Conservation (phyloP, 108 stramenopile genomes). For the Aurantiochytrium sp. region DNA sequence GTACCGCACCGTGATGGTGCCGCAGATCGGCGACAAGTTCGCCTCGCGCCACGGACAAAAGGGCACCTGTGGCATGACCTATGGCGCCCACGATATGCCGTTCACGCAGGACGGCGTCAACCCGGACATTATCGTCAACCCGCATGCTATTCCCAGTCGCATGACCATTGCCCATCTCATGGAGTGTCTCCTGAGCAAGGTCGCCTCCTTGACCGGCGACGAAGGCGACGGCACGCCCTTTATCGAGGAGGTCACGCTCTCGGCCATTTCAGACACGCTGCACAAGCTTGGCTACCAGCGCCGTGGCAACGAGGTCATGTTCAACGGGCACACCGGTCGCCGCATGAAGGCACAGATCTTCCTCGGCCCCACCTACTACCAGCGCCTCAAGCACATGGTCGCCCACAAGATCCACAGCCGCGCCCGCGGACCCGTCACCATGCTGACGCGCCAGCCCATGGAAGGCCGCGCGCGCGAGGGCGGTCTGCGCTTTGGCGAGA, state of each 20-base stretch:
- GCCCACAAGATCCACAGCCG: conserved; percentile 99
- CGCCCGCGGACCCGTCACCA: conserved; percentile 91
- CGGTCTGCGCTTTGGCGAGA: conserved; percentile 87
- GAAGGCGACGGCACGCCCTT: conserved; percentile 95
- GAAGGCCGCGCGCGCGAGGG: conserved; percentile 97
- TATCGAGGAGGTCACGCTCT: conserved; percentile 77
- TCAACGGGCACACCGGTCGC: conserved; percentile 86
- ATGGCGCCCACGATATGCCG: conserved; percentile 90
- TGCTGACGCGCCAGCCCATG: conserved; percentile 97
- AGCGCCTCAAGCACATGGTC: conserved; percentile 99
- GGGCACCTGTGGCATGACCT: conserved; percentile 95
- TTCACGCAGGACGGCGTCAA: conserved; percentile 89
- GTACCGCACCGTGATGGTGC: conserved; percentile 88
- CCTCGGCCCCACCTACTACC: conserved; percentile 96
- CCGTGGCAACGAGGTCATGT: conserved; percentile 91
- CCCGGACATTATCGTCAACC: conserved; percentile 99
- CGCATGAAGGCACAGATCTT: conserved; percentile 92
- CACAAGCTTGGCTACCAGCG: conserved; percentile 88
- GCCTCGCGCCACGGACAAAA: conserved; percentile 97
- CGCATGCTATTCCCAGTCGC: conserved; percentile 97
- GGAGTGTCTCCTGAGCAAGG: conserved; percentile 92
- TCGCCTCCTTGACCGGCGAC: conserved; percentile 79
- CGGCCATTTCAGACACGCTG: conserved; percentile 73
- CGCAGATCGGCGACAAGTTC: conserved; percentile 99
- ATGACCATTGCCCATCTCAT: conserved; percentile 99